A percentile compares a stretch with the other conserved stretches of the same genome.
These are phyloP conservation scores for Hansenula sp. DNA, from an alignment of 1,139 yeast species.

Conservation along the genomic window DNA sequence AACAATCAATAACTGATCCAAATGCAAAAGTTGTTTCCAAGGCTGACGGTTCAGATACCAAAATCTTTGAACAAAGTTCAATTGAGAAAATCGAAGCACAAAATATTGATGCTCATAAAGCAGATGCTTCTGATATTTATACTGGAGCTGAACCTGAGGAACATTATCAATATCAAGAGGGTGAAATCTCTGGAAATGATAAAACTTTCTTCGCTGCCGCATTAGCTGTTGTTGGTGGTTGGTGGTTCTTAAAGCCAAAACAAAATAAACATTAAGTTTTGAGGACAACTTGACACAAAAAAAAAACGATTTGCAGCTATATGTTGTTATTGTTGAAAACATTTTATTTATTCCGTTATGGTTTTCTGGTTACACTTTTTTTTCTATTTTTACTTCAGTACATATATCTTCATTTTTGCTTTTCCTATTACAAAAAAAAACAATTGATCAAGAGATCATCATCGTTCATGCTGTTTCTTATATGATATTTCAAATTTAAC, in stretches of 20 bases:
- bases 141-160: constrained; percentile 1
- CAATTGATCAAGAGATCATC: no score
- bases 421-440: no score
- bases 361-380: background rate
- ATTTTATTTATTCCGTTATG: background rate
- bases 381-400: no score
- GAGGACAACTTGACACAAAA: no score
- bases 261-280: constrained; percentile 1
- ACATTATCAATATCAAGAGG: constrained; percentile 18
- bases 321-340: no score
- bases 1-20: constrained; percentile 21
- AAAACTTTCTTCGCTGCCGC: constrained; percentile 17
- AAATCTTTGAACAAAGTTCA: constrained; percentile 18
- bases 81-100: constrained; percentile 11
- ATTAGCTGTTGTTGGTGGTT: constrained; percentile 17
- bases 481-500: no score
- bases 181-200: constrained; percentile 13
- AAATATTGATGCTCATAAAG: constrained; percentile 8
- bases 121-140: constrained; percentile 5
- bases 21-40: constrained; percentile 19
- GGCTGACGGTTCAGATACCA: constrained; percentile 21
- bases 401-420: no score
- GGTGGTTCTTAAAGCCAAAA: constrained; percentile 20
- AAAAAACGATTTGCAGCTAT: no score
- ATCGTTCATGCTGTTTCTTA: no score